Base-by-base conservation (phyloP, 1,284 basidiomycete genomes). In the Coniophora puteana region DNA sequence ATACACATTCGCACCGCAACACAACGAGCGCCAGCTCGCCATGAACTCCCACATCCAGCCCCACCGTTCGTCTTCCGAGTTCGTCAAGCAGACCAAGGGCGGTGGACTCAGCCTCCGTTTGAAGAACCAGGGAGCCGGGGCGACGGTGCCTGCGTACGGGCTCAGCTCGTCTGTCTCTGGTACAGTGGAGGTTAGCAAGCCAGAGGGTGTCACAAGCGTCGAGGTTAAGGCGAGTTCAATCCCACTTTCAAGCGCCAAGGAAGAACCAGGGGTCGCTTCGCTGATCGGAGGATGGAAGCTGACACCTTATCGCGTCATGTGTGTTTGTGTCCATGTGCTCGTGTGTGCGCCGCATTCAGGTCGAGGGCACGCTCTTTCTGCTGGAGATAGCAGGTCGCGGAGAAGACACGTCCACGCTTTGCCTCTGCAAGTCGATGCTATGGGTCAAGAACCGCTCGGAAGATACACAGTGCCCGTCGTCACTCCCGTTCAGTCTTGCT, bases 351-450 rank as follows among this genome's bases (percentile, higher is more conserved):
- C 13, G 38, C 25, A 18, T 23, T 26, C 51, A 84, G 82, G 65
- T 83, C 27, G 79, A 83, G 51, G 82, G 82, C 5, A 68, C 60
- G 26, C 60, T 85, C 36, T 61, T 63, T 40, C 51, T 87, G 29
- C 73, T 76, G 47, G 83, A 86, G 55, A 67, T 84, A 18, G 83
- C 75, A 6, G 84, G 76, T 48, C 76, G 76, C 20, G 84, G 83
- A 8, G 69, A 69, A 12, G 67, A 68, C 18, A 67, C 69, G 14
- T 65, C 66, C 24, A 74, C 66, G 31, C 52, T 86, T 4, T 80
- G 75, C 51, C 59, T 76, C 36, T 70, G 73, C 45, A 72, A 67
- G 8, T 58, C 63, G 25, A 57, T 72, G 16, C 66, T 87, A 16
- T 88, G 82, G 83, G 66, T 62, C 44, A 78, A 71, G 51, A 69